These are phyloP conservation scores for Sphaerulina vaccinii DNA, from an alignment of 2,329 filamentous ascomycete genomes.

Conservation along the genomic window DNA sequence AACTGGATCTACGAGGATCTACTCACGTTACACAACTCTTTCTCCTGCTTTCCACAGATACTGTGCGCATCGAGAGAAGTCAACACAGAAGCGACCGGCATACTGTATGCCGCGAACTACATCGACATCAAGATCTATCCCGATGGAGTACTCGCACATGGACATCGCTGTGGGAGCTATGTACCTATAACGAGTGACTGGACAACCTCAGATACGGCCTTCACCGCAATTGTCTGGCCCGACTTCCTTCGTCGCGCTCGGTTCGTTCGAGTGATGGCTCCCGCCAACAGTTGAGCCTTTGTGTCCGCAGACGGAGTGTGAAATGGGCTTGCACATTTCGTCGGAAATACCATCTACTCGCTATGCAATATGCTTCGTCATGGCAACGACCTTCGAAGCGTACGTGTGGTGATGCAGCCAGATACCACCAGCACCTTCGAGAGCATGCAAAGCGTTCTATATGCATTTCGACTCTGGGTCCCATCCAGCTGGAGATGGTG, in stretches of 20 bases:
- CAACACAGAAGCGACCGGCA: constrained; percentile 41
- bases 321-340: background rate
- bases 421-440: background rate
- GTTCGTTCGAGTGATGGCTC: constrained; percentile 9
- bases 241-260: constrained; percentile 16
- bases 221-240: constrained; percentile 6
- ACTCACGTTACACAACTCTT: constrained; percentile 12
- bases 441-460: background rate
- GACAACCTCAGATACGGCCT: background rate
- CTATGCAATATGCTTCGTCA: constrained; percentile 1
- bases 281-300: background rate
- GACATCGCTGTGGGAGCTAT: constrained; percentile 7
- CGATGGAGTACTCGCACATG: constrained; percentile 17
- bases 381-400: background rate
- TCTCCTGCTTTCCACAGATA: constrained; percentile 41
- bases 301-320: background rate
- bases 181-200: background rate
- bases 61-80: constrained; percentile 41
- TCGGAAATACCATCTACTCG: constrained; percentile 2
- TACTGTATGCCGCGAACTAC: constrained; percentile 49
- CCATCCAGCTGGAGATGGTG: no score
- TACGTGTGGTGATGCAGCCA: background rate
- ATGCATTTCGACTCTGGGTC: background rate
- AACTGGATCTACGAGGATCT: constrained; percentile 15
- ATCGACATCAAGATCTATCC: constrained; percentile 45